phyloP scores from a whole-genome alignment of 768 basidiomycete species.

The Grammothele lineata region DNA sequence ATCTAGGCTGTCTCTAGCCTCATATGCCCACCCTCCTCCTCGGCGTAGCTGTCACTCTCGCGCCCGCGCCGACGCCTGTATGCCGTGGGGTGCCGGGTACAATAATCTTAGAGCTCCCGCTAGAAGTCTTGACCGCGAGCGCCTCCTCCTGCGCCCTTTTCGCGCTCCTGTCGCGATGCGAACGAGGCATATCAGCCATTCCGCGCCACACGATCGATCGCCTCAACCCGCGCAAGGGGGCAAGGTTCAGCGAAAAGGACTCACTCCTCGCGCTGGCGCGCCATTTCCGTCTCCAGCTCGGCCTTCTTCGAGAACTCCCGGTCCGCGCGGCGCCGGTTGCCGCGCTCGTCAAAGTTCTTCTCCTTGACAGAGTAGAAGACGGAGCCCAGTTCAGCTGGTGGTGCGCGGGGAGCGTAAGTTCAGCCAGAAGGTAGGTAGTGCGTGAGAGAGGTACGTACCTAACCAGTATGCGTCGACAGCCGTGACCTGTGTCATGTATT shows the following conservation, averaged over 20 bases:
- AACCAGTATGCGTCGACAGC: slow-evolving; percentile 97
- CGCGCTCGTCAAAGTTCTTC: slow-evolving; percentile 93
- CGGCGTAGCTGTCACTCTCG: slow-evolving; percentile 72
- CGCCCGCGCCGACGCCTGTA: slow-evolving; percentile 58
- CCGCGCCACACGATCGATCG: background rate
- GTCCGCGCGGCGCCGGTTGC: slow-evolving; percentile 72
- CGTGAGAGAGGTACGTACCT: slow-evolving; percentile 53
- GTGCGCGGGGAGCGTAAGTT: background rate
- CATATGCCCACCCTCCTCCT: slow-evolving; percentile 61
- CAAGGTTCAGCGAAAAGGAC: slow-evolving; percentile 1
- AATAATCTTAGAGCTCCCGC: slow-evolving; percentile 60
- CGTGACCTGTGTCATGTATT: slow-evolving; percentile 99
- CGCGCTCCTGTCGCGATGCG: slow-evolving; percentile 41
- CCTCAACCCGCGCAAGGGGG: background rate
- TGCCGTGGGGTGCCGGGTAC: slow-evolving; percentile 80
- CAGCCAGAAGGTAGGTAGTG: background rate
- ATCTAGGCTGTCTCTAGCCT: too few species aligned
- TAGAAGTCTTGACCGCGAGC: slow-evolving; percentile 47
- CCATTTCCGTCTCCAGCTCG: slow-evolving; percentile 91
- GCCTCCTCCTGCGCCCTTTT: slow-evolving; percentile 61
- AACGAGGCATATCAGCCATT: too few species aligned
- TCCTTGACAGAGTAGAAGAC: slow-evolving; percentile 98
- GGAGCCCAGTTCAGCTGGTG: slow-evolving; percentile 83
- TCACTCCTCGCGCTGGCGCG: slow-evolving; percentile 73
- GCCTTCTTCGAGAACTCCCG: slow-evolving; percentile 89